Conservation (phyloP, 345 rosid species). For the Clarkia xantiana region DNA sequence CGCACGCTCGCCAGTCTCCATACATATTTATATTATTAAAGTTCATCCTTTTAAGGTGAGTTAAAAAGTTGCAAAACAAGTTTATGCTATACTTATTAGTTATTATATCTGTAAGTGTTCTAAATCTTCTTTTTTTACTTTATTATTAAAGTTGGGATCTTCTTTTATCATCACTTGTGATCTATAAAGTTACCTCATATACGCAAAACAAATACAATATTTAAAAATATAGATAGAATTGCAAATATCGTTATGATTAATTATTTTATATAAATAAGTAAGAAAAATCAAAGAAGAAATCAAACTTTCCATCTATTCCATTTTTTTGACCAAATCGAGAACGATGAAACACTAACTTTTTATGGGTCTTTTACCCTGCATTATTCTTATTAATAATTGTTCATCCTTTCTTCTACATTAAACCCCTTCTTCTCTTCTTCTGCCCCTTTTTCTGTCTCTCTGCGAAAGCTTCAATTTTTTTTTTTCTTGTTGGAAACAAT, state of each 20-base stretch:
- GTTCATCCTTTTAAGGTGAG: too few relatives aligned
- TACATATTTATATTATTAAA: too few relatives aligned
- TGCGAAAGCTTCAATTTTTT: slow-evolving; percentile 4
- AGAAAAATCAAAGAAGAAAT: neutral
- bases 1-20: too few relatives aligned
- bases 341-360: slow-evolving; percentile 10
- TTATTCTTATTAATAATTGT: neutral
- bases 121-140: too few relatives aligned
- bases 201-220: too few relatives aligned
- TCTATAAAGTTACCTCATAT: too few relatives aligned
- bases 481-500: neutral
- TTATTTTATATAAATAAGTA: neutral
- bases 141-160: too few relatives aligned
- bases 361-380: neutral
- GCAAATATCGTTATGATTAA: neutral
- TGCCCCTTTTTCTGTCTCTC: neutral
- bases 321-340: slow-evolving; percentile 18
- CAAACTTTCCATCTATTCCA: neutral
- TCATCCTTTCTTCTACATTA: neutral
- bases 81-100: too few relatives aligned
- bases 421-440: neutral
- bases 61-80: too few relatives aligned
- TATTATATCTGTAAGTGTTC: too few relatives aligned
- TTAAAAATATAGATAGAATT: too few relatives aligned
- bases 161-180: too few relatives aligned